Percentiles rank a stretch among this genome's conserved stretches.
Conservation (phyloP, 2,329 filamentous ascomycete species). For the Pseudovirgaria hyperparasitica region DNA sequence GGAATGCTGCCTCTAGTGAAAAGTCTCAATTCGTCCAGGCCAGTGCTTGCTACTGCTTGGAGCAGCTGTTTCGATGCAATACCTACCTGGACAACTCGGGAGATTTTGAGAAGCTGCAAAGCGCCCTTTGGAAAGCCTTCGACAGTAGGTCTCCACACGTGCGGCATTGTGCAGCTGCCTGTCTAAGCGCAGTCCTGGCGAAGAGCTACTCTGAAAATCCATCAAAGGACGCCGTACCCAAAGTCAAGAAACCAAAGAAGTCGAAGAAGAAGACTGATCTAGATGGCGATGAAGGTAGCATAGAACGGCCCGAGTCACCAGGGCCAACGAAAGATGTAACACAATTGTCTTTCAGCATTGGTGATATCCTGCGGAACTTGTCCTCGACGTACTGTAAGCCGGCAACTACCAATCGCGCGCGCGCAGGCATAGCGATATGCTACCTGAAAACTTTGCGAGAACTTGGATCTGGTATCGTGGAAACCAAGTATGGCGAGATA, state of each 20-base stretch:
- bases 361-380: constrained; percentile 66
- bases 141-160: constrained; percentile 66
- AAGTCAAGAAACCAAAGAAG: constrained; percentile 59
- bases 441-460: constrained; percentile 71
- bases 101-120: constrained; percentile 83
- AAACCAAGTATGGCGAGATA: constrained; percentile 70
- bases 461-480: constrained; percentile 70
- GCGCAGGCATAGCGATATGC: constrained; percentile 75
- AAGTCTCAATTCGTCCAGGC: constrained; percentile 73
- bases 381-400: constrained; percentile 68
- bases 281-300: constrained; percentile 62
- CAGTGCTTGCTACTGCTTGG: constrained; percentile 66
- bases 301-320: constrained; percentile 57
- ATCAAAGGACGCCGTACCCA: constrained; percentile 35
- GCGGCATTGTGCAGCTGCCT: constrained; percentile 75
- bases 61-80: constrained; percentile 58
- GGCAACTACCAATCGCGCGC: constrained; percentile 65
- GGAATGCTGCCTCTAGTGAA: constrained; percentile 63
- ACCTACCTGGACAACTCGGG: constrained; percentile 74
- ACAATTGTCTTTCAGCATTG: constrained; percentile 58
- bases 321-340: constrained; percentile 60
- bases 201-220: constrained; percentile 60
- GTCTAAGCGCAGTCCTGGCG: constrained; percentile 69
- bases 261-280: constrained; percentile 49
- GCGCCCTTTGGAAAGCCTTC: constrained; percentile 70